Percentiles rank a stretch among this genome's conserved stretches.
Evolutionary conservation across 2,329 filamentous ascomycete species (phyloP).

Genomic region (Scytalidium sp.): DNA sequence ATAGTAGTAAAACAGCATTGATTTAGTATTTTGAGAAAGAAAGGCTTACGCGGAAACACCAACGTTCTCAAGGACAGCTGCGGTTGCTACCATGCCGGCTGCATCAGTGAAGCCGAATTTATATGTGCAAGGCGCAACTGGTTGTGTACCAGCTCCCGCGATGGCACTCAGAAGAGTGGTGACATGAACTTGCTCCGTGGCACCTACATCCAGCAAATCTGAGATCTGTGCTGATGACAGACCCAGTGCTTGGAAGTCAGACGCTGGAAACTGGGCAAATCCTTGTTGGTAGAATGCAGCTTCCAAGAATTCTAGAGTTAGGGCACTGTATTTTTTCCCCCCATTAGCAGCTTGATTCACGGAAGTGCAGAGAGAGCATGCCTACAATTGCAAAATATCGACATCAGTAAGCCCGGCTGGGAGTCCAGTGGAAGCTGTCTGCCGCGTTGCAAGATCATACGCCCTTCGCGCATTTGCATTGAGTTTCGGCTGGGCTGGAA

Average conservation of each 20-base stretch:
- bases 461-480: constrained; percentile 18
- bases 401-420: constrained; percentile 42
- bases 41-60: constrained; percentile 65
- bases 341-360: not conserved
- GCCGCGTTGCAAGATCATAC: constrained; percentile 21
- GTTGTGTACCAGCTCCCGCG: constrained; percentile 58
- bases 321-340: constrained; percentile 45
- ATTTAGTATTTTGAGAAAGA: not conserved
- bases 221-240: constrained; percentile 51
- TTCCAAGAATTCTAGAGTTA: constrained; percentile 75
- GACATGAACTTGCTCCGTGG: constrained; percentile 63
- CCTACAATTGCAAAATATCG: constrained; percentile 53
- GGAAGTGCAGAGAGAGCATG: constrained; percentile 2
- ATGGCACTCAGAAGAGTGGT: constrained; percentile 57
- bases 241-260: constrained; percentile 63
- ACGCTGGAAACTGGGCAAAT: constrained; percentile 62
- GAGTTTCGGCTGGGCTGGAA: constrained; percentile 25
- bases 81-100: constrained; percentile 64
- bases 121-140: constrained; percentile 69
- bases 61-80: constrained; percentile 68
- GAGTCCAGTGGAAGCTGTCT: constrained; percentile 26
- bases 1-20: not conserved
- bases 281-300: constrained; percentile 69
- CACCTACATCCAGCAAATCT: constrained; percentile 59
- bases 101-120: constrained; percentile 68